Base-by-base conservation (phyloP, 2,329 filamentous ascomycete species). In the Fusarium chuoi region DNA sequence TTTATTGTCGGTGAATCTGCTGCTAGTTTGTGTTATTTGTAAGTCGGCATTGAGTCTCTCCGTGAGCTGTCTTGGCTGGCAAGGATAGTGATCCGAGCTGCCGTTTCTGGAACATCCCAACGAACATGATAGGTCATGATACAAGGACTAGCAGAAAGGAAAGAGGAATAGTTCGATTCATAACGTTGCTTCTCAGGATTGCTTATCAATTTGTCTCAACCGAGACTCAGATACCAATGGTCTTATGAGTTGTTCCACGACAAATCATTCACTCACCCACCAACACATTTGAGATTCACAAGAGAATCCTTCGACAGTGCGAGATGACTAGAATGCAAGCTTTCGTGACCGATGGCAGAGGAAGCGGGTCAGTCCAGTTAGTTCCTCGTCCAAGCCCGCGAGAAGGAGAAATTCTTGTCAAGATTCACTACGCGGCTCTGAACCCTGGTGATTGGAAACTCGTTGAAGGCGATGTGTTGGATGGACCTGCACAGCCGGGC, bases 391-490 rank as follows among this genome's bases (percentile, higher is more conserved):
- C 65, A n/a, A 33, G 14, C 1, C 38, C 48, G 1, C 5, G 9
- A 6, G 17, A 20, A 17, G 42, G 36, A 0, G 64, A 69, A 4
- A 51, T 68, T 28, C 65, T 68, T 6, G 17, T 68, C 33, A 56
- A 54, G 14, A 22, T 68, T 17, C 33, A 63, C 30, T 69, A 49
- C 8, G 48, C 24, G 9, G 65, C 64, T 7, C 5, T 68, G 2
- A 69, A 68, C 4, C 65, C 65, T 3, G 65, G 48, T 28, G 65
- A 69, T 18, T 68, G 65, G 65, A 68, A 63, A 14, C 48, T 68
- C 1, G 65, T 69, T 2, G n/a, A 69, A 35, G 65, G 65, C 2
- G 38, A 46, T 12, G 57, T 68, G 0, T 11, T 63, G 7, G 38
- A 14, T 11, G 61, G 62, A 6, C 17, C 48, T 44, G 38, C 42